Conservation (phyloP, 495 filamentous ascomycete species). For the Diplogelasinospora grovesii region DNA sequence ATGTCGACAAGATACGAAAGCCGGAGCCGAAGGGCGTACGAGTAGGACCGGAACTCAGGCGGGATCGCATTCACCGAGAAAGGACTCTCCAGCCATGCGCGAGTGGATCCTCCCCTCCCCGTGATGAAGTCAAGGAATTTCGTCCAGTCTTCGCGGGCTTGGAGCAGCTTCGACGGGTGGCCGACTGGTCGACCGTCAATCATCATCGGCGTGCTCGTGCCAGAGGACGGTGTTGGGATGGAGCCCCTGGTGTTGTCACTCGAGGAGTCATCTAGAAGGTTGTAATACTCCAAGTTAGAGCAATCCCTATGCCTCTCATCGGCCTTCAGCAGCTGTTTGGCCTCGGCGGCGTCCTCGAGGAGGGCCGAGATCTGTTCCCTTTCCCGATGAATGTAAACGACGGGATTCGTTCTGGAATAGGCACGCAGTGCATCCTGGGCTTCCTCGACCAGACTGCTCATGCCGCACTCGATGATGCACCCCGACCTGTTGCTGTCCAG, state of each 20-base stretch:
- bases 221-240: constrained; percentile 21
- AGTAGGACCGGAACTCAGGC: constrained; percentile 57
- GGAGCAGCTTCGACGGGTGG: constrained; percentile 57
- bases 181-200: constrained; percentile 32
- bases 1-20: constrained; percentile 53
- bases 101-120: constrained; percentile 47
- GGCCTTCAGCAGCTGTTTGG: constrained; percentile 45
- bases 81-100: constrained; percentile 57
- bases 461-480: constrained; percentile 67
- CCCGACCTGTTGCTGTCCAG: constrained; percentile 55
- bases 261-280: constrained; percentile 45
- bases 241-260: too few relatives aligned
- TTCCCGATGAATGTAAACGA: constrained; percentile 68
- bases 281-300: constrained; percentile 77
- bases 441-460: constrained; percentile 45
- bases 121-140: constrained; percentile 62
- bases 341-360: constrained; percentile 54
- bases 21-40: constrained; percentile 58
- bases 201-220: constrained; percentile 21
- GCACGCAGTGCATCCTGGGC: constrained; percentile 53
- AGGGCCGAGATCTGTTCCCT: constrained; percentile 58
- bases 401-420: constrained; percentile 59
- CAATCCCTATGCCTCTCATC: constrained; percentile 53
- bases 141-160: constrained; percentile 68
- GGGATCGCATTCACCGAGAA: constrained; percentile 66